Conservation (phyloP, 306 rosid genomes). For the Lablab purpureus region DNA sequence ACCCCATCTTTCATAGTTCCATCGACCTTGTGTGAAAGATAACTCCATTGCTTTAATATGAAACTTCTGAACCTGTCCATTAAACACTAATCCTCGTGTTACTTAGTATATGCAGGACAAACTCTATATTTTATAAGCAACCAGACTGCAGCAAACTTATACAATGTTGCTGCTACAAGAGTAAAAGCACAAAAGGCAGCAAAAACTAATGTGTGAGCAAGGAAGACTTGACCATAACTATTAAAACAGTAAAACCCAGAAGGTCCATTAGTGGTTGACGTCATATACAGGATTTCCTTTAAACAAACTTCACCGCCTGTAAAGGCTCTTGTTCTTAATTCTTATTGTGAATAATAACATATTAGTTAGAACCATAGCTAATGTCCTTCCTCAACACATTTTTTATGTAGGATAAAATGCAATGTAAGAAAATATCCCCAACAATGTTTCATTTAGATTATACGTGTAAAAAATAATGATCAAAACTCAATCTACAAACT, state of each 20-base stretch:
- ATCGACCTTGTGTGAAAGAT: slow-evolving; percentile 97
- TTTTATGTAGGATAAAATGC: neutral
- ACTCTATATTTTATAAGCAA: neutral
- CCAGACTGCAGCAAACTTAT: neutral
- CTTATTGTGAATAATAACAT: neutral
- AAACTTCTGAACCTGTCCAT: slow-evolving; percentile 83
- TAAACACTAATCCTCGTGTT: slow-evolving; percentile 49
- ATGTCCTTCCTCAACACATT: neutral
- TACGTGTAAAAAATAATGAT: neutral
- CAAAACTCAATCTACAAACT: neutral
- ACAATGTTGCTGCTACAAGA: slow-evolving; percentile 1
- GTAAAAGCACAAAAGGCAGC: slow-evolving; percentile 11
- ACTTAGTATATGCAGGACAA: slow-evolving; percentile 45
- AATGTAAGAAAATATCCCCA: neutral
- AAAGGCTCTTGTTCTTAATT: neutral
- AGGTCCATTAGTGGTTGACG: neutral
- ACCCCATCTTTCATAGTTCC: slow-evolving; percentile 97
- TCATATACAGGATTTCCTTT: neutral
- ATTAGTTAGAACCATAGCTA: neutral
- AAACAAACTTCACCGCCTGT: neutral
- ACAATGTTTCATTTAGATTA: neutral
- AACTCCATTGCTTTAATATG: slow-evolving; percentile 84
- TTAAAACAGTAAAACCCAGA: neutral
- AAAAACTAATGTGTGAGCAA: slow-evolving; percentile 15
- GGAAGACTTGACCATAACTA: neutral